A percentile compares a stretch with the other conserved stretches of the same genome.
Evolutionary conservation across 768 basidiomycete genomes (phyloP).

Genomic region (Suillus sp.): DNA sequence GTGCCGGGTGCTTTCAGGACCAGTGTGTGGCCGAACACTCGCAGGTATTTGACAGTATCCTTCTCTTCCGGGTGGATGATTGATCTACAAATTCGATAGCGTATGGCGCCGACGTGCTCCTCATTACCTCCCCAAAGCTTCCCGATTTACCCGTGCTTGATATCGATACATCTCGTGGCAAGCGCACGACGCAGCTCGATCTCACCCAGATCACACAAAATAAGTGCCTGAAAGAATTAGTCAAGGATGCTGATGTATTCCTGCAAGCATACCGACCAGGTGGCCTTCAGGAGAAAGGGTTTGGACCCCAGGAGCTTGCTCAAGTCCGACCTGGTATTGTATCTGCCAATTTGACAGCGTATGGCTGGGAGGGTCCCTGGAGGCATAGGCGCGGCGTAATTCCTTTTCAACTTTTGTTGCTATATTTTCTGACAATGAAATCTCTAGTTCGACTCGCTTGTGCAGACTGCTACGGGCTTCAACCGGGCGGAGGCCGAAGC

Average conservation of each 20-base stretch:
- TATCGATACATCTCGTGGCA: constrained; percentile 61
- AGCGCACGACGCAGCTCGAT: constrained; percentile 63
- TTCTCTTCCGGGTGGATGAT: not conserved
- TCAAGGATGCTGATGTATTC: constrained; percentile 54
- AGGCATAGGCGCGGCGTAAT: constrained; percentile 52
- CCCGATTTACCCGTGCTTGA: constrained; percentile 55
- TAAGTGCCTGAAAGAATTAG: constrained; percentile 38
- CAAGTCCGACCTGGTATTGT: constrained; percentile 47
- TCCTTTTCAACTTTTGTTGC: constrained; percentile 1
- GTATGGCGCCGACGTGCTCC: constrained; percentile 59
- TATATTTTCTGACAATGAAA: constrained; percentile 2
- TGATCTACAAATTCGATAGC: constrained; percentile 31
- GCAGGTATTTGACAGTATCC: constrained; percentile 45
- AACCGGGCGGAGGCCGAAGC: constrained; percentile 59
- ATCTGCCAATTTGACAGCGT: constrained; percentile 55
- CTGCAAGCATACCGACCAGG: constrained; percentile 62
- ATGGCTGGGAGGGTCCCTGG: constrained; percentile 63
- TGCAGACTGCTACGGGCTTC: constrained; percentile 63
- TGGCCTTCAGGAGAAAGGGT: constrained; percentile 49
- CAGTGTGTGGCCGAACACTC: constrained; percentile 55
- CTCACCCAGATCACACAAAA: constrained; percentile 38
- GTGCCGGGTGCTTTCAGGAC: constrained; percentile 60
- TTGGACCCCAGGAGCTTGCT: constrained; percentile 45
- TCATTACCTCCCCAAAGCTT: constrained; percentile 55
- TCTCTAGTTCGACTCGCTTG: constrained; percentile 61